phyloP scores from a whole-genome alignment of 73 alveolate species.

The Paramecium pentaurelia region DNA sequence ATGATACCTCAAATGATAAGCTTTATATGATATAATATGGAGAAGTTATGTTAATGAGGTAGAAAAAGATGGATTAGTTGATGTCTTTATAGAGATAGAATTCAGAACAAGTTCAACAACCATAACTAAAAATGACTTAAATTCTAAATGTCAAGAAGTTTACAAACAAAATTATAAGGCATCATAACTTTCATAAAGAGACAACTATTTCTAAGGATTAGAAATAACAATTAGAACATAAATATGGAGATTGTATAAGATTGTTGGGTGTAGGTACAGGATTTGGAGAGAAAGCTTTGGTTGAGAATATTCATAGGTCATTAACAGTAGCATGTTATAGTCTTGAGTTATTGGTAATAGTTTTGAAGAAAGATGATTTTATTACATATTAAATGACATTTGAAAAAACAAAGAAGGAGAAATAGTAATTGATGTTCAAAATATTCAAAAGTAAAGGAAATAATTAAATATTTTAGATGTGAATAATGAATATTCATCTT shows the following conservation, averaged over 20 bases:
- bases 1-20: conserved; percentile 49
- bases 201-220: not conserved
- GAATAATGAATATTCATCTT: conserved; percentile 33
- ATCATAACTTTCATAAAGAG: not conserved
- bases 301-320: conserved; percentile 4
- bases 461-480: not conserved
- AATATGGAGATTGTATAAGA: not conserved
- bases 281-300: conserved; percentile 35
- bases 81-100: not conserved
- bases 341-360: not conserved
- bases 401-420: conserved; percentile 3
- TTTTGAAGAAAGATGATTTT: conserved; percentile 30
- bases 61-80: conserved; percentile 5
- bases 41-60: not conserved
- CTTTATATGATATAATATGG: conserved; percentile 32
- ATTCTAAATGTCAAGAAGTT: not conserved
- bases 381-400: not conserved
- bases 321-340: conserved; percentile 45
- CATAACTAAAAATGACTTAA: conserved; percentile 4
- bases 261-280: not conserved
- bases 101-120: not conserved
- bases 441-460: not conserved
- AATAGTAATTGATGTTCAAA: not conserved
- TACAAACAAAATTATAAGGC: not conserved
- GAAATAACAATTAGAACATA: not conserved